Evolutionary conservation across 2,329 filamentous ascomycete species (phyloP), one percentile per base, ranked within the genome.

Genomic region (Pochonia chlamydosporia): DNA sequence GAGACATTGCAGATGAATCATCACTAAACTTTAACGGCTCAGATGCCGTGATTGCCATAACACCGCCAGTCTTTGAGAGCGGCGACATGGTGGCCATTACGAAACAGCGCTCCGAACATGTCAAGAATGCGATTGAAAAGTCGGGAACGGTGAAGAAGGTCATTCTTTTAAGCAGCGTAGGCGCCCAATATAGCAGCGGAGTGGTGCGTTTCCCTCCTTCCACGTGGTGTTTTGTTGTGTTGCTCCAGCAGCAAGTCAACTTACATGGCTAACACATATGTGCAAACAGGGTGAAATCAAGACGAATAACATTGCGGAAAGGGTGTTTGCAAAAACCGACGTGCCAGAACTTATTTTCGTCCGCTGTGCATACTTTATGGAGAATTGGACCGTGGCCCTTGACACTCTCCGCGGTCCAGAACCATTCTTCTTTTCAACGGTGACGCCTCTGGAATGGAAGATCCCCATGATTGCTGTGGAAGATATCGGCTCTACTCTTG

Each of bases 331-430:
- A 3, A 35, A 23, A 0, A 49, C 54, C 0, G 45, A 56, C 2
- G 51, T 60, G 2, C 49, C 56, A 0, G 52, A 62, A 3, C 49
- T 67, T 2, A 48, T 63, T 11, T 60, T 68, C 36, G 56, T 66
- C 2, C 57, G 67, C 5, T 63, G 57, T 39, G 49, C 51, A 0
- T 69, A 65, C 52, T 69, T 69, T 26, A 69, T 68, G 63, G 64
- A 70, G 50, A 69, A 69, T 41, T 69, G 66, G 66, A 57, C 56
- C 3, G 49, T 51, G 44, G 46, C 48, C 2, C 23, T 61, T 1
- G 55, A 61, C 16, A 64, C 59, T 0, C 49, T 68, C 28, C 52
- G 55, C 16, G 50, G 30, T 1, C 43, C 55, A 1, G 37, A 55
- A 1, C 59, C 63, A 1, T 66, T 62, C 52, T 61, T 70, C 46